These are phyloP conservation scores for Penicillium sclerotiorum DNA, from an alignment of 2,329 filamentous ascomycete genomes.

Conservation along the genomic window DNA sequence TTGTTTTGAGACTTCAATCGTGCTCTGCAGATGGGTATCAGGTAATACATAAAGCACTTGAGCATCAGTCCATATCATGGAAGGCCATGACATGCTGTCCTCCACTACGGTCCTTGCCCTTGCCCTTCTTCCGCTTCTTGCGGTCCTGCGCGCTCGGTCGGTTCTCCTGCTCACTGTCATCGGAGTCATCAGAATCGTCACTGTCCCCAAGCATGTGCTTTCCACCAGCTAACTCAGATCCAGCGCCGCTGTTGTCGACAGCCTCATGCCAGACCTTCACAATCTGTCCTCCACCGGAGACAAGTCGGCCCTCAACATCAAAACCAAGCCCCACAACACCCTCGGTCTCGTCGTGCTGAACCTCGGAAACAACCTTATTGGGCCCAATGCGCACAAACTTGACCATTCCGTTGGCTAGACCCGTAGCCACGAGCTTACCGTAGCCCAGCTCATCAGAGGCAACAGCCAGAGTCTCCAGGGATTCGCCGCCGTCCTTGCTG, in stretches of 20 bases:
- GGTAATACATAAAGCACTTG: conserved; percentile 11
- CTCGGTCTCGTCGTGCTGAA: conserved; percentile 83
- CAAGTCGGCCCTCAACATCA: conserved; percentile 81
- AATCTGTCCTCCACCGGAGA: conserved; percentile 81
- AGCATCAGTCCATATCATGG: conserved; percentile 43
- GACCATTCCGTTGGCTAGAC: conserved; percentile 77
- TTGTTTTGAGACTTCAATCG: background rate
- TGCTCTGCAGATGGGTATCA: conserved; percentile 26
- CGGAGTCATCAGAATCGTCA: conserved; percentile 44
- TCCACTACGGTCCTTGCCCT: conserved; percentile 45
- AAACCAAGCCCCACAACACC: conserved; percentile 81
- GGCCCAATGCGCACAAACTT: conserved; percentile 73
- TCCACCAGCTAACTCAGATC: conserved; percentile 40
- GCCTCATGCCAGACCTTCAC: conserved; percentile 90
- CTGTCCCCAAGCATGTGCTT: conserved; percentile 47
- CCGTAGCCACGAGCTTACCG: conserved; percentile 70
- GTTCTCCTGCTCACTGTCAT: conserved; percentile 50
- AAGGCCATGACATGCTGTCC: conserved; percentile 48
- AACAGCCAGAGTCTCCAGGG: conserved; percentile 74
- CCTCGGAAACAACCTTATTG: conserved; percentile 70
- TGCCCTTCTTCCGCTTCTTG: conserved; percentile 51
- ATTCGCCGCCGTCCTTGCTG: conserved; percentile 67
- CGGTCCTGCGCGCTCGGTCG: conserved; percentile 40
- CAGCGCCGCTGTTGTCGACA: conserved; percentile 54
- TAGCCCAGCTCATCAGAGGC: conserved; percentile 71